A percentile compares a stretch with the other conserved stretches of the same genome.
Conservation (phyloP, 768 basidiomycete genomes). For the Pisolithus microcarpus region DNA sequence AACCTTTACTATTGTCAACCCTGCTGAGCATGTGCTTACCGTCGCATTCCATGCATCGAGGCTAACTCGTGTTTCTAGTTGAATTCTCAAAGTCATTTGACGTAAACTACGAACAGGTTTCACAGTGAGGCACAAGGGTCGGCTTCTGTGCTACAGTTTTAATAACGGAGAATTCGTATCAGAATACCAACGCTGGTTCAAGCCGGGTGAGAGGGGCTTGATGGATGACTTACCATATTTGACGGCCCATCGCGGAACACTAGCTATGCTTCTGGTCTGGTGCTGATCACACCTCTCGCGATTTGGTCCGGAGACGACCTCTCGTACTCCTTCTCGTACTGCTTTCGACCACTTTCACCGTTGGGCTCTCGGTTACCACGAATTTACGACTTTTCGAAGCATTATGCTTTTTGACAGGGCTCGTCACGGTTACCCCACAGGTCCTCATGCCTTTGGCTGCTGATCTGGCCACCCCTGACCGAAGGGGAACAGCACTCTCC, state of each 20-base stretch:
- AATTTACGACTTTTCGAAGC: conserved; percentile 55
- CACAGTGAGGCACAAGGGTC: conserved; percentile 17
- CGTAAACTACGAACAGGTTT: conserved; percentile 31
- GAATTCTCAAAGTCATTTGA: conserved; percentile 34
- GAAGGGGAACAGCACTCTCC: conserved; percentile 68
- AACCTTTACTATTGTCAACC: conserved; percentile 85
- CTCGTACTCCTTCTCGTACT: conserved; percentile 55
- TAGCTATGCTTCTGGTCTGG: conserved; percentile 65
- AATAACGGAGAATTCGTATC: conserved; percentile 5
- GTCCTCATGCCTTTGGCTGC: conserved; percentile 71
- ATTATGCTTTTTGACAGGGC: conserved; percentile 65
- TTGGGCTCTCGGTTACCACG: conserved; percentile 62
- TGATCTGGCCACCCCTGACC: conserved; percentile 71
- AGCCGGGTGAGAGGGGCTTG: conserved; percentile 43
- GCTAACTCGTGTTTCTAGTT: conserved; percentile 11
- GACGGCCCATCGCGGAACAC: background rate
- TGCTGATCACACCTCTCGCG: conserved; percentile 75
- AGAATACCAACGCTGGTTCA: conserved; percentile 64
- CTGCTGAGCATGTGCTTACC: conserved; percentile 48
- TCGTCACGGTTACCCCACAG: conserved; percentile 66
- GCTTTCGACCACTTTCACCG: conserved; percentile 50
- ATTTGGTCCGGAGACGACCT: conserved; percentile 69
- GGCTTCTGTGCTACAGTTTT: background rate
- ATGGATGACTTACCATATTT: background rate
- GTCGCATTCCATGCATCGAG: background rate